A percentile compares a stretch with the other conserved stretches of the same genome.
These are phyloP conservation scores for Eucalyptus sp. DNA, from an alignment of 345 rosid genomes.

Conservation along the genomic window DNA sequence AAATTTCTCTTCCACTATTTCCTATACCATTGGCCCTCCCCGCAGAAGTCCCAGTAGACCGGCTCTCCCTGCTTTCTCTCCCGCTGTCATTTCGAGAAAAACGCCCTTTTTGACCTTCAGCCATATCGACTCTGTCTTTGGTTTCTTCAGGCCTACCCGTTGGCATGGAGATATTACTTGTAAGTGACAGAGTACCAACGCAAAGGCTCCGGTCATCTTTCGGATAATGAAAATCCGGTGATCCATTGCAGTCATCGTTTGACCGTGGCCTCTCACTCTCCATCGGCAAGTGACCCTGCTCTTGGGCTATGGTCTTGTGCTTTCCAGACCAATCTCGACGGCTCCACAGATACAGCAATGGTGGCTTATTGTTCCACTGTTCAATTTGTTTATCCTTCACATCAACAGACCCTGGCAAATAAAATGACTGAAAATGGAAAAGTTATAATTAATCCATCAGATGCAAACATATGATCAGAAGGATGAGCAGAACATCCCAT, in stretches of 20 bases:
- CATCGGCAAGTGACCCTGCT: conserved; percentile 27
- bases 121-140: background rate
- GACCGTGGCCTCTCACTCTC: background rate
- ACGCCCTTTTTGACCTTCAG: background rate
- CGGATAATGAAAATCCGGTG: conserved; percentile 3
- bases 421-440: conserved; percentile 57
- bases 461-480: background rate
- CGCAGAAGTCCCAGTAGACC: background rate
- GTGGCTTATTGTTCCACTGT: conserved; percentile 60
- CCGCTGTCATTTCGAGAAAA: background rate
- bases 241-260: background rate
- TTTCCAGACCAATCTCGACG: conserved; percentile 42
- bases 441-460: background rate
- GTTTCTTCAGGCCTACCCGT: conserved; percentile 13
- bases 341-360: conserved; percentile 91
- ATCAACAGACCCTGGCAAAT: conserved; percentile 81
- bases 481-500: background rate
- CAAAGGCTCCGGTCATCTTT: background rate
- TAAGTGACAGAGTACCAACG: background rate
- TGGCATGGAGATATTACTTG: conserved; percentile 1
- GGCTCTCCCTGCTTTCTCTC: conserved; percentile 8
- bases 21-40: background rate
- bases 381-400: conserved; percentile 59
- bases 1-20: conserved; percentile 1
- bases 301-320: conserved; percentile 50